phyloP scores from a whole-genome alignment of 2,329 filamentous ascomycete species.

The Fusarium penzigii region DNA sequence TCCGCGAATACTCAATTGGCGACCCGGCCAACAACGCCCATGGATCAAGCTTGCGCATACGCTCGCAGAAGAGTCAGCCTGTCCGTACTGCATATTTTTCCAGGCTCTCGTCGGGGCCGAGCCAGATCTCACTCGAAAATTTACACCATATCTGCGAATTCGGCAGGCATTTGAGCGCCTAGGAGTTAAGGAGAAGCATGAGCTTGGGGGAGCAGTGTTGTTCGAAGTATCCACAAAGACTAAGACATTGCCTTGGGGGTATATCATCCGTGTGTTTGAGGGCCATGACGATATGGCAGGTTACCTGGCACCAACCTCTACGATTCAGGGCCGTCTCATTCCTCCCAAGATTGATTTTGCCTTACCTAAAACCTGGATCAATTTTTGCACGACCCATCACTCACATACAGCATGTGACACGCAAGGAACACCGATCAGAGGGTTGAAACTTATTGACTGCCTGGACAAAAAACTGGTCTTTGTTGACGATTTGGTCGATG shows the following conservation, averaged over 20 bases:
- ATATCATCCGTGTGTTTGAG: constrained; percentile 34
- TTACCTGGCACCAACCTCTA: constrained; percentile 20
- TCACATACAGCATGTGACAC: constrained; percentile 22
- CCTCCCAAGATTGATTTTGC: constrained; percentile 30
- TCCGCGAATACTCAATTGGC: constrained; percentile 37
- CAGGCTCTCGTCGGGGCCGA: constrained; percentile 35
- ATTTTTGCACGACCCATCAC: constrained; percentile 37
- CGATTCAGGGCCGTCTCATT: constrained; percentile 36
- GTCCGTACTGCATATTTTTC: constrained; percentile 43
- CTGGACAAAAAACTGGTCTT: constrained; percentile 30
- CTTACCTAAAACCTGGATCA: constrained; percentile 36
- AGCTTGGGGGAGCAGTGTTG: constrained; percentile 36
- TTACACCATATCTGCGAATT: constrained; percentile 41
- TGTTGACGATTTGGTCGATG: constrained; percentile 27
- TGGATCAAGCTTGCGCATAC: constrained; percentile 40
- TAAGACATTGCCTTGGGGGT: constrained; percentile 39
- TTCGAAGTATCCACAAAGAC: constrained; percentile 40
- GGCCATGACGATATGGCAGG: constrained; percentile 25
- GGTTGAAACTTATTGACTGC: constrained; percentile 37
- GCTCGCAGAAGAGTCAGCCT: constrained; percentile 29
- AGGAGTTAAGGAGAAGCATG: constrained; percentile 39
- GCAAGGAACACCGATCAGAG: constrained; percentile 21
- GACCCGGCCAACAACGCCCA: constrained; percentile 36
- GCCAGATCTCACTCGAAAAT: constrained; percentile 34
- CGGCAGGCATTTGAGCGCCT: constrained; percentile 40